Conservation (phyloP, 768 basidiomycete genomes). For the Leccinum broughii region DNA sequence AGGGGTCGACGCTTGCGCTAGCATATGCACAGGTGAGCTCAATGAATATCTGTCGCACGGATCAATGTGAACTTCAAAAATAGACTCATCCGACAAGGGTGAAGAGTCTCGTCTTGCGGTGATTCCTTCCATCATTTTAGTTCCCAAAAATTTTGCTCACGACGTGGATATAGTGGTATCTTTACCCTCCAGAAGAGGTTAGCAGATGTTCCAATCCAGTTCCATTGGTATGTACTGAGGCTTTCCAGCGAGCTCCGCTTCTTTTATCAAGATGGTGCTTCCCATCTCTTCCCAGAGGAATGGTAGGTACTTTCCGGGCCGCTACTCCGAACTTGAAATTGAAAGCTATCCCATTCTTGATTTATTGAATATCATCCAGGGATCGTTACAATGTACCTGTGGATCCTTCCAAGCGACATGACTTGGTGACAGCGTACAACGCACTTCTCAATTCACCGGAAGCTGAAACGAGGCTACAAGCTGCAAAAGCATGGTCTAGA, state of each 20-base stretch:
- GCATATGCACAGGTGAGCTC: conserved; percentile 76
- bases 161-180: conserved; percentile 60
- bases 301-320: conserved; percentile 51
- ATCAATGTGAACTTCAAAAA: background rate
- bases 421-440: conserved; percentile 85
- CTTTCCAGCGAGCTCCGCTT: conserved; percentile 70
- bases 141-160: conserved; percentile 2
- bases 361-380: conserved; percentile 43
- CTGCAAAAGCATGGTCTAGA: conserved; percentile 85
- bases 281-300: conserved; percentile 83
- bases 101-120: conserved; percentile 77
- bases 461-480: conserved; percentile 58
- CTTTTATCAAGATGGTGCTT: conserved; percentile 89
- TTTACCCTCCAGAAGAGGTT: conserved; percentile 83
- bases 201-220: background rate
- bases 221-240: conserved; percentile 2
- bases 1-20: conserved; percentile 86
- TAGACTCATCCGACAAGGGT: conserved; percentile 82
- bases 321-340: no score
- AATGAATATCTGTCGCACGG: background rate
- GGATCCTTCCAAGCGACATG: conserved; percentile 74
- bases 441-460: conserved; percentile 72
- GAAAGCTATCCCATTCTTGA: background rate
- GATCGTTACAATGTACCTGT: conserved; percentile 81
- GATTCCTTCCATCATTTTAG: conserved; percentile 10